Percentiles rank a stretch among this genome's conserved stretches.
These are phyloP conservation scores for Acmispon strigosus DNA, from an alignment of 306 rosid genomes.

Conservation along the genomic window DNA sequence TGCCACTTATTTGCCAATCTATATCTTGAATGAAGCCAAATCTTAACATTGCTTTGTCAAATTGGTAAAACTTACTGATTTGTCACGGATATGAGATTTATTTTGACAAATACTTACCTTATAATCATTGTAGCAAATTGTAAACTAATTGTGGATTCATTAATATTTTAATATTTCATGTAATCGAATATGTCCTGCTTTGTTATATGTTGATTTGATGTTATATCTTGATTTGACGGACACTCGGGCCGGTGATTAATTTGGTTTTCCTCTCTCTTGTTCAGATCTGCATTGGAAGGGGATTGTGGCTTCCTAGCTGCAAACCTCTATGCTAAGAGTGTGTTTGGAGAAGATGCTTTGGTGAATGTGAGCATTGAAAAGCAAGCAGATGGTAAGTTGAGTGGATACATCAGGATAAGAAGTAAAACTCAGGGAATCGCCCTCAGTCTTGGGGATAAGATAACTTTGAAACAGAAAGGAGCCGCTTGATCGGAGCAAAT, in stretches of 20 bases:
- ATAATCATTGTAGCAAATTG: neutral
- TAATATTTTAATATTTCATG: neutral
- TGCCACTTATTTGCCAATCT: neutral
- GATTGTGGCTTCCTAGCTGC: slow-evolving; percentile 98
- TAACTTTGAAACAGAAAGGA: slow-evolving; percentile 98
- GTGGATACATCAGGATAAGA: slow-evolving; percentile 97
- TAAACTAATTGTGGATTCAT: neutral
- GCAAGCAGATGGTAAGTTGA: slow-evolving; percentile 77
- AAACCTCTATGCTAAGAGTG: slow-evolving; percentile 93
- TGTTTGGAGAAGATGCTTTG: slow-evolving; percentile 96
- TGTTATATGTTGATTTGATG: neutral
- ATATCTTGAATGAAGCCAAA: neutral
- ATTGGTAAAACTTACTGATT: neutral
- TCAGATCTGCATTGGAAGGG: slow-evolving; percentile 91
- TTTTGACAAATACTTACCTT: neutral
- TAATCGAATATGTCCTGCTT: neutral
- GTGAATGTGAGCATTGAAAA: slow-evolving; percentile 95
- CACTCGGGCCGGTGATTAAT: slow-evolving; percentile 7
- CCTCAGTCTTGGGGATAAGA: slow-evolving; percentile 96
- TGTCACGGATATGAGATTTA: neutral
- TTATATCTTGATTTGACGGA: neutral
- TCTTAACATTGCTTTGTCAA: neutral
- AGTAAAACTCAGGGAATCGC: slow-evolving; percentile 99
- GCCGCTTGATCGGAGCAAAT: slow-evolving; percentile 34
- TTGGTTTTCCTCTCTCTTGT: slow-evolving; percentile 6